These are phyloP conservation scores for Wallacemonas collosoma DNA, from an alignment of 208 protist genomes.

Conservation along the genomic window DNA sequence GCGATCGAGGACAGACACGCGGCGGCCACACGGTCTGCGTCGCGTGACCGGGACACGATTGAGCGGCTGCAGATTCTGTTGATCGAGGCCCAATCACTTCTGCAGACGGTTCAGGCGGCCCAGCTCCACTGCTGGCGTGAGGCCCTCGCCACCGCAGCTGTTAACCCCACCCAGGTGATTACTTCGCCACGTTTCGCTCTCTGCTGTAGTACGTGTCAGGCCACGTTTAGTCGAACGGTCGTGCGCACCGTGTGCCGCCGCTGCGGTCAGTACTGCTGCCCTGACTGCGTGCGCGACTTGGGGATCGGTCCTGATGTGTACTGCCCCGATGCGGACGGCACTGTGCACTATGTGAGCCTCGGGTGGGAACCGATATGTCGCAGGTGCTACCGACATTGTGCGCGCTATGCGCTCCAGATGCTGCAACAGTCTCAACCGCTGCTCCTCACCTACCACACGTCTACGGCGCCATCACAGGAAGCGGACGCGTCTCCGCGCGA, in stretches of 20 bases:
- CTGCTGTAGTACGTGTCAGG: constrained; percentile 34
- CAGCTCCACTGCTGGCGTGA: constrained; percentile 27
- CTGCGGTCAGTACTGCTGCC: constrained; percentile 79
- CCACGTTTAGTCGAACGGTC: constrained; percentile 42
- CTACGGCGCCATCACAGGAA: constrained; percentile 1
- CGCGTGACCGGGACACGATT: constrained; percentile 21
- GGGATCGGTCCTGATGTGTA: constrained; percentile 49
- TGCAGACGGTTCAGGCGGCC: constrained; percentile 32
- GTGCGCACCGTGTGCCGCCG: constrained; percentile 61
- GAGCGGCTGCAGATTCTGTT: constrained; percentile 32
- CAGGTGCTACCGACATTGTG: constrained; percentile 53
- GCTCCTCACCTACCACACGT: constrained; percentile 17
- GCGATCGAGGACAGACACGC: not conserved
- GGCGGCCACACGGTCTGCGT: not conserved
- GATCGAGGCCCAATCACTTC: constrained; percentile 38
- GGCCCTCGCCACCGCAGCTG: constrained; percentile 38
- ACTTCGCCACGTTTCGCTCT: constrained; percentile 45
- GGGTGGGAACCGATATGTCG: constrained; percentile 68
- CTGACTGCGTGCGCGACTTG: constrained; percentile 47
- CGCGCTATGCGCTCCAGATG: constrained; percentile 25
- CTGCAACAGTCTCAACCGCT: constrained; percentile 23
- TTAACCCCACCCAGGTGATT: constrained; percentile 42
- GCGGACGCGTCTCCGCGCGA: not conserved
- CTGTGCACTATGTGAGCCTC: constrained; percentile 28
- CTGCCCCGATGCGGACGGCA: constrained; percentile 22